A percentile compares a stretch with the other conserved stretches of the same genome.
Evolutionary conservation across 148 eudicot genomes (phyloP).

Genomic region (Heliamphora exappendiculata): DNA sequence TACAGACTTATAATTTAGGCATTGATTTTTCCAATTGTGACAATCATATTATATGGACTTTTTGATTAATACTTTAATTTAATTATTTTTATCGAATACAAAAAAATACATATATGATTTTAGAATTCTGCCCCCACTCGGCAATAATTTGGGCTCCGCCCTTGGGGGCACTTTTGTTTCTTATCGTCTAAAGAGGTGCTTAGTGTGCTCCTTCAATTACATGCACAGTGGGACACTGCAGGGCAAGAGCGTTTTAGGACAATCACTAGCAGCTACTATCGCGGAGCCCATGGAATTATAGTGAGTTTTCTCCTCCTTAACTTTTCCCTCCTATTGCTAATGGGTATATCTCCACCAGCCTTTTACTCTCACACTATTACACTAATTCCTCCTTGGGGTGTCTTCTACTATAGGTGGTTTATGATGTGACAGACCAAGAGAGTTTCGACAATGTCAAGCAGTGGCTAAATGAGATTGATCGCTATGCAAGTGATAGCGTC

Average conservation of each 20-base stretch:
- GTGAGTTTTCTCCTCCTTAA: constrained; percentile 17
- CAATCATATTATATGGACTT: too few relatives aligned
- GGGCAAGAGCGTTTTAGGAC: constrained; percentile 40
- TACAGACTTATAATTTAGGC: too few relatives aligned
- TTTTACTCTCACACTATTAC: not conserved
- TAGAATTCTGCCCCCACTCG: too few relatives aligned
- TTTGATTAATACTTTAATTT: too few relatives aligned
- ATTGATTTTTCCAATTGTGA: too few relatives aligned
- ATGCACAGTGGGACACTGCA: constrained; percentile 34
- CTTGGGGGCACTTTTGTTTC: not conserved
- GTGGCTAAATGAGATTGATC: constrained; percentile 71
- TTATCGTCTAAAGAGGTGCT: not conserved
- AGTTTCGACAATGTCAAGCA: constrained; percentile 74
- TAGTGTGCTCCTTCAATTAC: constrained; percentile 6
- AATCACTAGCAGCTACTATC: constrained; percentile 43
- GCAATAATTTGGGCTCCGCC: too few relatives aligned
- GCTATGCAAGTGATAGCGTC: constrained; percentile 68
- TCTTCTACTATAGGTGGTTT: constrained; percentile 46
- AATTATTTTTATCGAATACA: too few relatives aligned
- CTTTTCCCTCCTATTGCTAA: not conserved
- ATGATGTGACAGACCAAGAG: constrained; percentile 71
- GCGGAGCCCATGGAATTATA: constrained; percentile 46
- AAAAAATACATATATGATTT: too few relatives aligned
- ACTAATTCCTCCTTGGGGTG: not conserved
- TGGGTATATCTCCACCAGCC: not conserved